Evolutionary conservation across 2,329 filamentous ascomycete species (phyloP), one percentile per base, ranked within the genome.

Genomic region (Aspergillus uvarum): DNA sequence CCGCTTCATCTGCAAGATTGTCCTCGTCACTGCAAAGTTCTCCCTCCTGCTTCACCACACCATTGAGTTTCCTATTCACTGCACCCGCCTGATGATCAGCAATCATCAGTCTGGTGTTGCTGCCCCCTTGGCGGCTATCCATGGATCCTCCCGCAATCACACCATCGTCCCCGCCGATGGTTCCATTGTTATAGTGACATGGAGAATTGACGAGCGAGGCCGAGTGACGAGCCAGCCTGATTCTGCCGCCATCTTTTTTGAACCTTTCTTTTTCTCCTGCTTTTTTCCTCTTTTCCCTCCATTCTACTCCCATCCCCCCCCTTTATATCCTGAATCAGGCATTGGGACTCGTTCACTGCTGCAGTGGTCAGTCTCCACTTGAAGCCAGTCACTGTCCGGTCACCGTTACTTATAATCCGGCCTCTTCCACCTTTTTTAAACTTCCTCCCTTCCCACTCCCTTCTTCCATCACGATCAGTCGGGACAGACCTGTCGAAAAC

Each of bases 121-220:
- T 44, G 14, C 38, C 38, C 38, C 38, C 38, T 44, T 44, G 38
- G 38, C 16, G 38, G 16, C 16, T 31, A 32, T 11, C 57, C 32
- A 32, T 50, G 31, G 47, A 47, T 44, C 49, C 53, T 55, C 44
- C 53, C 53, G 54, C 51, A 61, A 68, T 68, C 65, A 66, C 66
- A 68, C 65, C 66, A 68, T 68, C 65, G 58, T 48, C 60, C 32
- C 63, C 57, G 60, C 59, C 42, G 60, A 68, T 68, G 66, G 62
- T 67, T 68, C 65, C 59, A 68, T 68, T 63, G 55, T 60, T 61
- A 61, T 56, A 50, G 65, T 65, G 64, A 65, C 61, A 67, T 53
- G 62, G 47, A 51, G 65, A 63, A 63, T 60, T 62, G 51, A 16
- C 14, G 58, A 42, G 54, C 54, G 60, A 56, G 38, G 6, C 14